Percentiles rank a stretch among this genome's conserved stretches.
These are phyloP conservation scores for Phytopythium sindhum DNA, from an alignment of 352 stramenopile genomes.

Conservation along the genomic window DNA sequence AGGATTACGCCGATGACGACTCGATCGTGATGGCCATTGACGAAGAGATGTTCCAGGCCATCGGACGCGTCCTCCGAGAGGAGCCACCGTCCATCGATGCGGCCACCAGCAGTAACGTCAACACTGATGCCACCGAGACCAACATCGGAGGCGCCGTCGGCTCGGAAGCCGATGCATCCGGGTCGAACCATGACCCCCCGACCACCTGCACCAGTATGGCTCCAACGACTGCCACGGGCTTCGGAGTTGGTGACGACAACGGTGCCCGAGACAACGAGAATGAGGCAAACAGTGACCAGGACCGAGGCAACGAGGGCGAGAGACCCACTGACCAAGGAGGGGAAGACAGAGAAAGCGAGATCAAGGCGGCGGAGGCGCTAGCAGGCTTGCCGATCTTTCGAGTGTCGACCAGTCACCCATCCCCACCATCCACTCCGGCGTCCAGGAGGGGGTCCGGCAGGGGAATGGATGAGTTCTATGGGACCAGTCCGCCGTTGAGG, in stretches of 20 bases:
- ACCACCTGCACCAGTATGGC: not conserved
- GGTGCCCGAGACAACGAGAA: not conserved
- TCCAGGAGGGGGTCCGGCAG: conserved; percentile 8
- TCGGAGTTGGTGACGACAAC: not conserved
- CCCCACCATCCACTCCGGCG: not conserved
- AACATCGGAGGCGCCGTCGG: not conserved
- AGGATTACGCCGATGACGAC: conserved; percentile 7
- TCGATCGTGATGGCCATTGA: conserved; percentile 19
- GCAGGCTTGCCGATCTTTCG: conserved; percentile 30
- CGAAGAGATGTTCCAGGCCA: conserved; percentile 16
- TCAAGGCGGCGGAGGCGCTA: conserved; percentile 30
- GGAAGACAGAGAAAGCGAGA: conserved; percentile 20
- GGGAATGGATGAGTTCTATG: conserved; percentile 15
- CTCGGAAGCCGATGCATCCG: not conserved
- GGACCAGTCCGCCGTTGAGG: conserved; percentile 14
- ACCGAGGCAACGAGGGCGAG: not conserved
- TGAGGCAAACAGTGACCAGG: not conserved
- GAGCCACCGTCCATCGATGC: not conserved
- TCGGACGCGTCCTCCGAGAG: conserved; percentile 17
- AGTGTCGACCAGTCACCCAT: conserved; percentile 10
- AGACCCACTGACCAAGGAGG: not conserved
- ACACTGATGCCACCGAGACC: not conserved
- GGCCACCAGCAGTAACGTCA: not conserved
- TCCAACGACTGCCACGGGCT: not conserved
- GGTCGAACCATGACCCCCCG: not conserved